These are phyloP conservation scores for Talaromyces ruber DNA, from an alignment of 495 filamentous ascomycete genomes.

Conservation along the genomic window DNA sequence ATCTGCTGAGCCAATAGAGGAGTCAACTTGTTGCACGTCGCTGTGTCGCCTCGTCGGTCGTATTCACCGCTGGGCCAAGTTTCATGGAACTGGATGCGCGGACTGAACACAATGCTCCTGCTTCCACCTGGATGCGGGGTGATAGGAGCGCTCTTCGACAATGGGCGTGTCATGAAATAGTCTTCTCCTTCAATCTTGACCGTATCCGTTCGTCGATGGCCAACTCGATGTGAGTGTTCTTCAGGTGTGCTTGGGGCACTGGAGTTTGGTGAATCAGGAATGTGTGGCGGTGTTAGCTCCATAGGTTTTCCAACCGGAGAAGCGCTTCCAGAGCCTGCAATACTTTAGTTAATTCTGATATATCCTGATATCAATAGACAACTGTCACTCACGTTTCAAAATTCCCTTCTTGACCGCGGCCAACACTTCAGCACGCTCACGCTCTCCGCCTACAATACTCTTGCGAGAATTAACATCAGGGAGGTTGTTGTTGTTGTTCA, in stretches of 20 bases:
- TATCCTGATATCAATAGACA: background rate
- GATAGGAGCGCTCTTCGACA: slow-evolving; percentile 64
- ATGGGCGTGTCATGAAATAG: slow-evolving; percentile 68
- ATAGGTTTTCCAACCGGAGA: slow-evolving; percentile 54
- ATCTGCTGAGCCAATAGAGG: slow-evolving; percentile 98
- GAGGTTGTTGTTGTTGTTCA: slow-evolving; percentile 44
- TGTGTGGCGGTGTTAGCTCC: slow-evolving; percentile 39
- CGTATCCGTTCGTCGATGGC: slow-evolving; percentile 53
- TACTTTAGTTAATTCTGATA: too few species aligned
- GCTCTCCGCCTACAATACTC: slow-evolving; percentile 87
- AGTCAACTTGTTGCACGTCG: slow-evolving; percentile 95
- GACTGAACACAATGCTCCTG: slow-evolving; percentile 83
- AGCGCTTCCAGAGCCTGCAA: slow-evolving; percentile 49
- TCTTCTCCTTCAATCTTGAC: slow-evolving; percentile 74
- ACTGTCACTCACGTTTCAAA: slow-evolving; percentile 64
- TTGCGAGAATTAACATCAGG: slow-evolving; percentile 58
- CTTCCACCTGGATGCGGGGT: slow-evolving; percentile 59
- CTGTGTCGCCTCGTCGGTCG: slow-evolving; percentile 90
- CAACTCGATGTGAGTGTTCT: slow-evolving; percentile 44
- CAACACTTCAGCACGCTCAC: slow-evolving; percentile 82
- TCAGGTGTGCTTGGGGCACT: slow-evolving; percentile 81
- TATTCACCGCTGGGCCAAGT: slow-evolving; percentile 95
- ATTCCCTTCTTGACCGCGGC: slow-evolving; percentile 90
- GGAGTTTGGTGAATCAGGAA: slow-evolving; percentile 71
- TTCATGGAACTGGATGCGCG: slow-evolving; percentile 88